Conservation (phyloP, 208 protist genomes). For the Crithidia mellificae region DNA sequence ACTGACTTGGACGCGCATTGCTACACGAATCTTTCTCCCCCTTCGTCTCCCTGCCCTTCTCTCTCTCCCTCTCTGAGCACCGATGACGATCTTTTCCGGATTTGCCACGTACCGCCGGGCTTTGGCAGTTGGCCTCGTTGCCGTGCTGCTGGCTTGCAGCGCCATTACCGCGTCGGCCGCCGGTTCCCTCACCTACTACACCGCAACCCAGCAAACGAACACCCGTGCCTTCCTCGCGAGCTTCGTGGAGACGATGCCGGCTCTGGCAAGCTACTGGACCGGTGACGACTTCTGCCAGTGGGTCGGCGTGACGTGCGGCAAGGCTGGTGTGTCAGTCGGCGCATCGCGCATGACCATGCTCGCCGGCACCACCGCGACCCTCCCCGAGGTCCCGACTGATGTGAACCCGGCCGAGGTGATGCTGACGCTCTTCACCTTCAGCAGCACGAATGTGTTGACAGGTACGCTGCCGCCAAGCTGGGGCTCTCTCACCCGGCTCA, state of each 20-base stretch:
- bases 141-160: background rate
- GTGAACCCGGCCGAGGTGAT: slow-evolving; percentile 7
- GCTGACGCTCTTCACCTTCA: slow-evolving; percentile 3
- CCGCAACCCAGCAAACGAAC: slow-evolving; percentile 7
- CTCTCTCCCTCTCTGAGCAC: too few relatives aligned
- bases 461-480: slow-evolving; percentile 14
- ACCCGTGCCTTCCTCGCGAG: slow-evolving; percentile 3
- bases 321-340: background rate
- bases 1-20: too few relatives aligned
- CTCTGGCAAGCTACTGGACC: background rate
- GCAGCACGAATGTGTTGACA: background rate
- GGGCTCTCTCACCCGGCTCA: slow-evolving; percentile 6
- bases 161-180: background rate
- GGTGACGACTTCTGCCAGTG: slow-evolving; percentile 13
- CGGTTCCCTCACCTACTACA: slow-evolving; percentile 8
- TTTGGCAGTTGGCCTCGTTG: too few relatives aligned
- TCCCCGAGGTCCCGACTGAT: background rate
- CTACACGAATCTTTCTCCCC: too few relatives aligned
- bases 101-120: too few relatives aligned
- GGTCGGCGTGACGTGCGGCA: slow-evolving; percentile 1
- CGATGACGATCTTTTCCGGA: too few relatives aligned
- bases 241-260: slow-evolving; percentile 11
- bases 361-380: background rate
- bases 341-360: slow-evolving; percentile 2
- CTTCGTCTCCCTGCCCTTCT: too few relatives aligned